Evolutionary conservation across 768 basidiomycete genomes (phyloP), one percentile per base, ranked within the genome.

Genomic region (Cystofilobasidium capitatum): DNA sequence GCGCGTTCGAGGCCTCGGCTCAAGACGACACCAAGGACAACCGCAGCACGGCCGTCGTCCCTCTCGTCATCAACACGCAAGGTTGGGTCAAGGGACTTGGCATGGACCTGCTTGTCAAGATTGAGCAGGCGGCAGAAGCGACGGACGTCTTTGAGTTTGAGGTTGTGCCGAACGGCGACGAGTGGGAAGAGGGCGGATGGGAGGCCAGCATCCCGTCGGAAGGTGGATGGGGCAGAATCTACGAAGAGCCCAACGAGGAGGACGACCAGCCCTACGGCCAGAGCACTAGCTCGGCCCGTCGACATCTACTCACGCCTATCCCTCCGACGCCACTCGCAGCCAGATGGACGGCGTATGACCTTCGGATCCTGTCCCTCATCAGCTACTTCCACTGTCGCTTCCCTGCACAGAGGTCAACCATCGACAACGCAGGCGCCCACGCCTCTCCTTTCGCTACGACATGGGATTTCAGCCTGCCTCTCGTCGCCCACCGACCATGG

Each of bases 31-130:
- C 17, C 40, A 63, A 16, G 31, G 51, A 58, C 66, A n/a, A 33
- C 22, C 62, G 54, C n/a, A 59, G 64, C 51, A 7, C 59, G 17
- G 24, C 44, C 57, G 69, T 78, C 33, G 83, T 92, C 6, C 94
- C 94, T 0, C 83, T 97, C 22, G 84, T 97, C 20, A 83, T 98
- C 62, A 99, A 98, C 75, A 97, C 89, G 0, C 93, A 94, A 85
- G 94, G 94, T 2, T 99, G 94, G 94, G 83, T 83, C 7, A 97
- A 93, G 75, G 94, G 94, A 9, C 83, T 96, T 3, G 94, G 94
- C 3, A 86, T 84, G 20, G 89, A 94, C 72, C 78, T 98, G 14
- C 83, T 84, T 2, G 75, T 74, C 17, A 83, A 82, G 70, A 86
- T 99, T 58, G 86, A 92, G 71, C 14, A 55, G 7, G 14, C 29